phyloP scores from a whole-genome alignment of 2,329 filamentous ascomycete genomes.

The Hymenoscyphus fructigenus region DNA sequence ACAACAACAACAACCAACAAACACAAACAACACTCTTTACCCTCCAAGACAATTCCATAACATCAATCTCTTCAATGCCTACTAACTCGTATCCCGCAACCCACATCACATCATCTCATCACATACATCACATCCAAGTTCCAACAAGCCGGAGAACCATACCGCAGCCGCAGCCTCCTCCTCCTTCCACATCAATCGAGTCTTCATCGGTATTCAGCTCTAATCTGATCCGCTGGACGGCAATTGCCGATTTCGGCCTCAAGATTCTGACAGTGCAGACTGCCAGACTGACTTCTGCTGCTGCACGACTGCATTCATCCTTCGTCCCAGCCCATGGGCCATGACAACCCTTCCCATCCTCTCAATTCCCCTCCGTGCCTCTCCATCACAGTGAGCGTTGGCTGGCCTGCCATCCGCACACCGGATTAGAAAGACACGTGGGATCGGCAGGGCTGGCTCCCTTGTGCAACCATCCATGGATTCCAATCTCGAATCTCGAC shows the following conservation, averaged over 20 bases:
- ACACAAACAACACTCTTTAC: neutral
- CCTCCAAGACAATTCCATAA: neutral
- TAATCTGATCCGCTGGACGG: neutral
- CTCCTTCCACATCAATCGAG: neutral
- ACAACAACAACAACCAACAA: neutral
- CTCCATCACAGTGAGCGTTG: neutral
- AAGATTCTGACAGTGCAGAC: neutral
- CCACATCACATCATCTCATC: neutral
- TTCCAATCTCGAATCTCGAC: conserved; percentile 1
- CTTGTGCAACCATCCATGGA: neutral
- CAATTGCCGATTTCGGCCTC: neutral
- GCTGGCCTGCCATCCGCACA: neutral
- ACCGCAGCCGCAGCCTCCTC: conserved; percentile 1
- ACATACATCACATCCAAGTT: neutral
- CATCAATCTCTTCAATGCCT: neutral
- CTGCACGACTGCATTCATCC: neutral
- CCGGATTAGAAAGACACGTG: neutral
- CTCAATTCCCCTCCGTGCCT: neutral
- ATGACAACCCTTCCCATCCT: too few species aligned
- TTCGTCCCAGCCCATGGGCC: too few species aligned
- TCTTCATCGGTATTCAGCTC: neutral
- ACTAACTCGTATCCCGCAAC: neutral
- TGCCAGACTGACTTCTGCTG: neutral
- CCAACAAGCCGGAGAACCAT: neutral
- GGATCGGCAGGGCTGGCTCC: conserved; percentile 2